Evolutionary conservation across 2,329 filamentous ascomycete genomes (phyloP), one percentile per base, ranked within the genome.

Genomic region (Berkeleyomyces basicola): DNA sequence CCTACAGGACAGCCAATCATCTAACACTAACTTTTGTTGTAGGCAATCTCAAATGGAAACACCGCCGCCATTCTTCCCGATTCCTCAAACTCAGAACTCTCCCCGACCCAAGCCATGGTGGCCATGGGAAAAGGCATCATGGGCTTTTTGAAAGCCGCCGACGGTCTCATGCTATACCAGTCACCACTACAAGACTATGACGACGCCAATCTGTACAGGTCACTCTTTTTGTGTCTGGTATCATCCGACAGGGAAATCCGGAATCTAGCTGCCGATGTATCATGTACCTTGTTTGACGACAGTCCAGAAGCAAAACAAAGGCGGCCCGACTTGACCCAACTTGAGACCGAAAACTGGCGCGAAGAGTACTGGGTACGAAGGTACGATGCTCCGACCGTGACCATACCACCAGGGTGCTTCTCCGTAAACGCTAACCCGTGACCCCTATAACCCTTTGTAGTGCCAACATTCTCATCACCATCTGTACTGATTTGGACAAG

Each of bases 161-260:
- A 65, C n/a, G 63, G 63, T 9, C 55, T 51, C n/a, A 61, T 65
- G 61, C 16, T 65, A 6, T 65, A 65, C 43, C 55, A 65, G 37
- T 79, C 63, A 7, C 43, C 61, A 46, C 46, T 62, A 33, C 36
- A 47, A 11, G 61, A 65, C 7, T 16, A 57, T 23, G 59, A 36
- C 44, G 63, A 65, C 3, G 51, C 31, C n/a, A 62, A 61, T 53
- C 57, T 65, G 11, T 58, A 62, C 42, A 62, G 55, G 49, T 75
- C 78, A 0, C 79, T 83, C 63, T 70, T 83, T 23, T 76, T 78
- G 7, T 82, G 79, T 66, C 73, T 82, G 47, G 70, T 82, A 44
- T 81, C 79, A 0, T 70, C 77, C 7, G 76, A 82, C 61, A 73
- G 78, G 43, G 72, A 74, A 1, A 73, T 83, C 43, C 74, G 81